Base-by-base conservation (phyloP, 495 filamentous ascomycete species). In the Umbilicaria muhlenbergii region DNA sequence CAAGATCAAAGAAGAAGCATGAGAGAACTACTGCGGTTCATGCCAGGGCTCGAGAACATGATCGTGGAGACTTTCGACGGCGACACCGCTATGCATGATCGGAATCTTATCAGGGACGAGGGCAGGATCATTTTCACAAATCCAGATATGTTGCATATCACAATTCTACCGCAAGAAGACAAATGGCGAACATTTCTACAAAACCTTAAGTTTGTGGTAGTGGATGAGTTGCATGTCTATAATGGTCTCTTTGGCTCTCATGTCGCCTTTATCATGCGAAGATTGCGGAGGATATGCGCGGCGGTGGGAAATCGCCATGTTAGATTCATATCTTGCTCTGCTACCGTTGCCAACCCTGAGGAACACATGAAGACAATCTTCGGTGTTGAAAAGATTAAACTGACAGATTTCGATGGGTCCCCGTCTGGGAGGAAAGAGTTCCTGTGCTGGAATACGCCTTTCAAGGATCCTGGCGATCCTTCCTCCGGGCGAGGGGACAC, bases 391-490 rank as follows among this genome's bases (percentile, higher is more conserved):
- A 62, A 76, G 28, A 81, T 94, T 8, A 73, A 69, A 44, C 55
- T 96, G 33, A 77, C 83, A 2, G 86, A 94, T 62, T 86, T 85
- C 58, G 91, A 96, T 53, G 91, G 91, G 2, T 94, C 87, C 3
- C 92, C 91, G 1, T 84, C 85, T 11, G 91, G 91, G 6, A 70
- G 86, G 19, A 99, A 99, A 53, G 87, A 94, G 56, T 96, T 96
- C 44, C 60, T 99, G 7, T 94, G 86, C 62, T 99, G 91, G 91
- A 96, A 96, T 49, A 94, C 92, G 1, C 92, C 91, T 2, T 94
- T 79, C 64, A 94, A 85, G 64, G 91, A 94, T 53, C 84, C 87
- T 1, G 65, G 67, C 7, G 91, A 96, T 58, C 86, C 87, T 11
- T 73, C 81, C 0, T 91, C 83, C 44, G 89, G 89, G 6, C 75